Base-by-base conservation (phyloP, 495 filamentous ascomycete species). In the Geopyxis carbonaria region DNA sequence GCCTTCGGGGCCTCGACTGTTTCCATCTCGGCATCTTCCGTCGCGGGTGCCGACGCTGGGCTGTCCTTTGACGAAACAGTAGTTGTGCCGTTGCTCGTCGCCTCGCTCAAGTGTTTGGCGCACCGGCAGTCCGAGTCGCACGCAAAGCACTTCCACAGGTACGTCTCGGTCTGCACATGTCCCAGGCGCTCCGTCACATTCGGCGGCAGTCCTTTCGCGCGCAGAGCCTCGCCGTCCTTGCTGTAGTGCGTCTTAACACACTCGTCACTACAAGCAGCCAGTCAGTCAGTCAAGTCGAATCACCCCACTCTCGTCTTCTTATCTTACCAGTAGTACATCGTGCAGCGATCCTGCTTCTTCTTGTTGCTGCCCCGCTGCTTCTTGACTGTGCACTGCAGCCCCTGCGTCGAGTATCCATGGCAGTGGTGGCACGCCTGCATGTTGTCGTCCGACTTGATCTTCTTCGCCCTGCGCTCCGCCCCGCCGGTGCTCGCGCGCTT, bases 71-170 rank as follows among this genome's bases (percentile, higher is more conserved):
- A 5, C 10, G 37, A 31, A 9, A 23, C 35, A 11, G 16, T 22
- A 19, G 18, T 18, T 29, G 32, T 24, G 31, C 39, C 36, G 23
- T 34, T 34, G 14, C 48, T 32, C 14, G 29, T 27, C 22, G 21
- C 38, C 23, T 27, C 29, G 22, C 39, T 40, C 9, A 44, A 44
- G 27, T 51, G 48, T 13, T 40, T 38, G 2, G 36, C 38, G 22
- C 49, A 53, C 11, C 43, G 41, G 32, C 49, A 53, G 16, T 45
- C 45, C 10, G 45, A 45, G 4, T 43, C 35, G 23, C 48, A 51
- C 10, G 49, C 24, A 5, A 46, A 46, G 21, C 48, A 51, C 22
- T 37, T 39, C 46, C 47, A 51, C 29, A 41, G 34, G 35, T 51
- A 51, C 0, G 37, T 15, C 29, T 49, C 48, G 5, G 35, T 42